Evolutionary conservation across 352 stramenopile species (phyloP).

Genomic region (Vaucheria bursata): DNA sequence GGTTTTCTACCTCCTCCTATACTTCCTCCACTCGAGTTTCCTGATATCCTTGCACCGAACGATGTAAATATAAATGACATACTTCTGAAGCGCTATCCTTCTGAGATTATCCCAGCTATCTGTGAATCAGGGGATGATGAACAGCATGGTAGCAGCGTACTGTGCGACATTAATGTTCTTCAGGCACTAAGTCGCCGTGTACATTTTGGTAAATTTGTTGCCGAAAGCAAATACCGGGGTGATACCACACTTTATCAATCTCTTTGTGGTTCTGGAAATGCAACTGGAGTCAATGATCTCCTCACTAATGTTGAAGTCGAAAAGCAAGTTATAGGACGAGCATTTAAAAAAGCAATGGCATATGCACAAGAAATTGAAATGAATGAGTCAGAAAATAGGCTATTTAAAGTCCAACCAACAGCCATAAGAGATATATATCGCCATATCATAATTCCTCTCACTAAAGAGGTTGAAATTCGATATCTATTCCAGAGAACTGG

Average conservation of each 20-base stretch:
- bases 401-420: conserved; percentile 85
- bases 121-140: conserved; percentile 75
- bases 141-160: conserved; percentile 65
- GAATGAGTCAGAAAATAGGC: conserved; percentile 25
- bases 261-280: conserved; percentile 66
- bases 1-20: conserved; percentile 76
- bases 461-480: conserved; percentile 93
- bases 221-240: conserved; percentile 81
- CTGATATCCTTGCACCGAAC: conserved; percentile 79
- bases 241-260: conserved; percentile 38
- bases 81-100: conserved; percentile 89
- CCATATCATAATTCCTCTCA: conserved; percentile 96
- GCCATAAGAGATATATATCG: conserved; percentile 91
- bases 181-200: conserved; percentile 86
- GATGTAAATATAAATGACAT: conserved; percentile 94
- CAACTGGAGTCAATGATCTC: conserved; percentile 85
- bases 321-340: conserved; percentile 69
- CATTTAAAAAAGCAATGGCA: conserved; percentile 87
- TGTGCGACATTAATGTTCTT: conserved; percentile 50
- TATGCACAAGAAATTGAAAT: conserved; percentile 70
- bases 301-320: conserved; percentile 87
- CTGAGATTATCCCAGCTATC: conserved; percentile 84
- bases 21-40: conserved; percentile 80
- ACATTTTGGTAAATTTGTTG: conserved; percentile 98
- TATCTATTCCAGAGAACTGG: conserved; percentile 51